These are phyloP conservation scores for Fusarium sp. DNA, from an alignment of 2,329 filamentous ascomycete genomes.

Conservation along the genomic window DNA sequence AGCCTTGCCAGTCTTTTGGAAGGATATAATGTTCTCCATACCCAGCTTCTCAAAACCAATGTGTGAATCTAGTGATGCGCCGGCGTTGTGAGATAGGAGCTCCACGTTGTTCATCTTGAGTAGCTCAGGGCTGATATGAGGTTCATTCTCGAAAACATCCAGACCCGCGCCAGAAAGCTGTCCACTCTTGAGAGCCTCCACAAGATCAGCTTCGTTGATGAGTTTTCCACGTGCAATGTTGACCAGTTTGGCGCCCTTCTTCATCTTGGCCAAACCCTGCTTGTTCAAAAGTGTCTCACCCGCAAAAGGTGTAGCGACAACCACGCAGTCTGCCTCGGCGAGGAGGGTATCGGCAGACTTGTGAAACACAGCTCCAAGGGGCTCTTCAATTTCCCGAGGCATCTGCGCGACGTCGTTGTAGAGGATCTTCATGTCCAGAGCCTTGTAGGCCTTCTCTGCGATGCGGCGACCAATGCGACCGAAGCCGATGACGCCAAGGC, in stretches of 20 bases:
- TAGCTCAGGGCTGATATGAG: slow-evolving; percentile 53
- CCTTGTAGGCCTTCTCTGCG: slow-evolving; percentile 48
- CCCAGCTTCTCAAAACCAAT: slow-evolving; percentile 46
- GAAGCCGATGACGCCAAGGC: slow-evolving; percentile 47
- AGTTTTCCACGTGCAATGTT: slow-evolving; percentile 81
- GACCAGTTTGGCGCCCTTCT: slow-evolving; percentile 75
- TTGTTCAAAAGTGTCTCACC: slow-evolving; percentile 54
- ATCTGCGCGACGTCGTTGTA: slow-evolving; percentile 48
- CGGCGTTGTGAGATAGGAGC: slow-evolving; percentile 46
- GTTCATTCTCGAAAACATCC: slow-evolving; percentile 80
- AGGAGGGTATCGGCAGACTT: slow-evolving; percentile 43
- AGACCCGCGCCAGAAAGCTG: slow-evolving; percentile 73
- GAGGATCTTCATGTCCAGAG: slow-evolving; percentile 49
- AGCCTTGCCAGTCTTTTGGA: slow-evolving; percentile 41
- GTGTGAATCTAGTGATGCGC: slow-evolving; percentile 46
- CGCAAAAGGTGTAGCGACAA: slow-evolving; percentile 45
- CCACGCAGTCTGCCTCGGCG: slow-evolving; percentile 45
- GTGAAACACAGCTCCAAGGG: slow-evolving; percentile 39
- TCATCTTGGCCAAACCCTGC: slow-evolving; percentile 76
- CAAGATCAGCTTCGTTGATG: slow-evolving; percentile 78
- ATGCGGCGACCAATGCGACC: slow-evolving; percentile 47
- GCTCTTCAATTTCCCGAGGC: slow-evolving; percentile 27
- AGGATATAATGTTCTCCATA: slow-evolving; percentile 48
- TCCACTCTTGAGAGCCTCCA: slow-evolving; percentile 73
- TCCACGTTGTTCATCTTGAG: slow-evolving; percentile 48